Evolutionary conservation across 257 asterid species (phyloP).

Genomic region (Nemophila menziesii): DNA sequence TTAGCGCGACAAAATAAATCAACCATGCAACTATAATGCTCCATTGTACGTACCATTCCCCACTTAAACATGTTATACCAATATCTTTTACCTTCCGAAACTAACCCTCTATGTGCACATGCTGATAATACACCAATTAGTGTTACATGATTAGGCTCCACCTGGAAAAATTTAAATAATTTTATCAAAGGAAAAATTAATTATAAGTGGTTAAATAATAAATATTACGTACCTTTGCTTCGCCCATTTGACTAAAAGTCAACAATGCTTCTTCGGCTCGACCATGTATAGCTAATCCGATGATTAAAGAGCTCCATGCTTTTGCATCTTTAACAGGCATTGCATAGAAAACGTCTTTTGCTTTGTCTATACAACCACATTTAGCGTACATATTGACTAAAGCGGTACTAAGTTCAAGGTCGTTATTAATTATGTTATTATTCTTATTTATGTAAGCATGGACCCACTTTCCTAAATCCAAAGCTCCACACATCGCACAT

Average conservation of each 20-base stretch:
- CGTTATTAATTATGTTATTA: constrained; percentile 43
- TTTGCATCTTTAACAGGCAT: constrained; percentile 60
- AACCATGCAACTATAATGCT: constrained; percentile 66
- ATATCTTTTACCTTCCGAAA: constrained; percentile 39
- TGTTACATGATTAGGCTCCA: constrained; percentile 53
- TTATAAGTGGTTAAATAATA: too few relatives aligned
- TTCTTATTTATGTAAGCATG: constrained; percentile 42
- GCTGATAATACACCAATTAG: constrained; percentile 49
- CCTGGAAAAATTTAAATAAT: constrained; percentile 24
- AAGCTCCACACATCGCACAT: constrained; percentile 53
- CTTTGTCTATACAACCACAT: constrained; percentile 62
- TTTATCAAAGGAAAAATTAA: too few relatives aligned
- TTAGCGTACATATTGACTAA: constrained; percentile 69
- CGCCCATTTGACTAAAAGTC: constrained; percentile 34
- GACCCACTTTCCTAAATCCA: constrained; percentile 66
- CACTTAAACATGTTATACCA: constrained; percentile 45
- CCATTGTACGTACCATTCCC: constrained; percentile 58
- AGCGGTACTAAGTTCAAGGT: constrained; percentile 55
- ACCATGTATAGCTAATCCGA: constrained; percentile 54
- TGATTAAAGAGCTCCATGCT: constrained; percentile 80
- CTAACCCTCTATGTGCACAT: constrained; percentile 53
- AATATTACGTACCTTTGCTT: constrained; percentile 15
- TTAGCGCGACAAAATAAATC: constrained; percentile 48
- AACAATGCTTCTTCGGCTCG: constrained; percentile 43
- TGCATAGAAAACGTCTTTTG: constrained; percentile 41